A percentile compares a stretch with the other conserved stretches of the same genome.
Conservation (phyloP, 1,284 basidiomycete genomes). For the Pseudozyma hubeiensis region DNA sequence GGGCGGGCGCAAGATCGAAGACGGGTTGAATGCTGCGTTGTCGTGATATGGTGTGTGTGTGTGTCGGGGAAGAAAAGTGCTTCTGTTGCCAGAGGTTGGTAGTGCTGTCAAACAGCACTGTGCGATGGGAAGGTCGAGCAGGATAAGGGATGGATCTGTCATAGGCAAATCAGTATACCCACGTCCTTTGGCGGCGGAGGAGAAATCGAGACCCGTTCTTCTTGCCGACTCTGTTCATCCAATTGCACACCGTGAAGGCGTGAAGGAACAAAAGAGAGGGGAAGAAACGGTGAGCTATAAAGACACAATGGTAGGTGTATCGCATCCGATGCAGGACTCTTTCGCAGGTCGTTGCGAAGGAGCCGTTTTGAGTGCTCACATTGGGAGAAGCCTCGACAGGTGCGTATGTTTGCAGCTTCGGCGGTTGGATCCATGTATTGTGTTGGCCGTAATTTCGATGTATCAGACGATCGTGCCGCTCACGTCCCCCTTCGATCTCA, state of each 20-base stretch:
- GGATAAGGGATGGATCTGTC: not conserved
- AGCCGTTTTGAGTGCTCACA: constrained; percentile 5
- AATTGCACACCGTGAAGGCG: not conserved
- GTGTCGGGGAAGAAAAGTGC: not conserved
- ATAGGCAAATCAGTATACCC: not conserved
- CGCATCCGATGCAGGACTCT: not conserved
- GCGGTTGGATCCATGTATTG: not conserved
- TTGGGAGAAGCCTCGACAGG: not conserved
- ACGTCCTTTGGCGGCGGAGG: constrained; percentile 6
- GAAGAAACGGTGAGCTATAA: constrained; percentile 23
- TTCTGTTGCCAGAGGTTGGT: not conserved
- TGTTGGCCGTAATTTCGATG: not conserved
- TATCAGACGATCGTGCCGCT: constrained; percentile 18
- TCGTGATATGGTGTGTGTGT: not conserved
- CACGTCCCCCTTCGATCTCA: not conserved
- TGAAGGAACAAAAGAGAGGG: not conserved
- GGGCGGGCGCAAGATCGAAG: constrained; percentile 54
- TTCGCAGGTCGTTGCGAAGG: too few species aligned
- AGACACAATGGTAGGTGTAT: constrained; percentile 1
- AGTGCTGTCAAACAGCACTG: constrained; percentile 9
- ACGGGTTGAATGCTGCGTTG: constrained; percentile 29
- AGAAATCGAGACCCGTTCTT: too few species aligned
- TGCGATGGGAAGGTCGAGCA: not conserved
- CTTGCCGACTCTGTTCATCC: not conserved
- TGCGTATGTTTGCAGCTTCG: too few species aligned